Conservation (phyloP, 2,329 filamentous ascomycete genomes). For the Penicillium sp. region DNA sequence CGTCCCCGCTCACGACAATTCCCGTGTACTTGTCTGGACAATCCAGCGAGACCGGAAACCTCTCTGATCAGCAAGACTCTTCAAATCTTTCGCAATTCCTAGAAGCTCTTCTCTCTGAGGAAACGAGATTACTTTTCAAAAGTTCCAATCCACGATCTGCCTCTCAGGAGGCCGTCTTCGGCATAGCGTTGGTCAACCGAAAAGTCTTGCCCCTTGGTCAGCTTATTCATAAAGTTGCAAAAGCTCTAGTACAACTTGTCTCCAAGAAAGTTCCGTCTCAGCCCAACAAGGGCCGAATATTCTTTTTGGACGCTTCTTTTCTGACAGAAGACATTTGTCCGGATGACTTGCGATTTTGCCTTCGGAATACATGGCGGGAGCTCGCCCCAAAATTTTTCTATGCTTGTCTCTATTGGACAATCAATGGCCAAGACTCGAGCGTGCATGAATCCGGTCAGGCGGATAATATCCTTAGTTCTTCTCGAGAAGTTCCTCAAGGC, state of each 20-base stretch:
- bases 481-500: background rate
- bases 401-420: conserved; percentile 24
- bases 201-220: conserved; percentile 14
- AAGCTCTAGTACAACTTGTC: conserved; percentile 11
- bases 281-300: conserved; percentile 23
- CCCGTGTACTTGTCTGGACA: conserved; percentile 21
- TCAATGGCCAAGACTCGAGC: background rate
- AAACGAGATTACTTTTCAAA: conserved; percentile 5
- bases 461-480: background rate
- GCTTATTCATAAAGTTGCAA: conserved; percentile 21
- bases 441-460: background rate
- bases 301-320: conserved; percentile 29
- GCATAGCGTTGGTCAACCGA: conserved; percentile 26
- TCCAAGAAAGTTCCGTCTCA: background rate
- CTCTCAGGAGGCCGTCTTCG: conserved; percentile 14
- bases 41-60: background rate
- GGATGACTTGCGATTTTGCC: conserved; percentile 18
- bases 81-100: conserved; percentile 14
- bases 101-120: conserved; percentile 8
- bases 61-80: background rate
- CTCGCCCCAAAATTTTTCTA: conserved; percentile 28
- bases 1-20: conserved; percentile 23
- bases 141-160: conserved; percentile 19
- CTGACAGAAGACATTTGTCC: conserved; percentile 10
- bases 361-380: conserved; percentile 24